phyloP scores from a whole-genome alignment of 2,329 filamentous ascomycete genomes.

The Xylariaceae sp. region DNA sequence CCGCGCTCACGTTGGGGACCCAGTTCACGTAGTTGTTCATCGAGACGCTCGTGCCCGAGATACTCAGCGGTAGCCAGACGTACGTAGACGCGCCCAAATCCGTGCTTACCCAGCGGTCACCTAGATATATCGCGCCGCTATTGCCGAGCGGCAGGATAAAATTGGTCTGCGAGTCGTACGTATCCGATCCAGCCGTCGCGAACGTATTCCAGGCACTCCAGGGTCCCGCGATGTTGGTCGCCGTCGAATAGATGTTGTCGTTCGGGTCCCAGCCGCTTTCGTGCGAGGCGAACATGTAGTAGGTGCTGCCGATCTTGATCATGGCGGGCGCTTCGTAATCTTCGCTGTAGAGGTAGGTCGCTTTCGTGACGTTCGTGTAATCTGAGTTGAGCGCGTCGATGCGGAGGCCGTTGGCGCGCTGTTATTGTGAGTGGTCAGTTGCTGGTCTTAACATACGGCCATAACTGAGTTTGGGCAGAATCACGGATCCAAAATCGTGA shows the following conservation, averaged over 20 bases:
- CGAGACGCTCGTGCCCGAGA: conserved; percentile 48
- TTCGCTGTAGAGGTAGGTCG: conserved; percentile 48
- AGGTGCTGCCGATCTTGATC: conserved; percentile 55
- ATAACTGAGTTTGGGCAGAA: neutral
- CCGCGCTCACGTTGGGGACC: conserved; percentile 43
- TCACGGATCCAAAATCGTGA: neutral
- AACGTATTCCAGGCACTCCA: conserved; percentile 61
- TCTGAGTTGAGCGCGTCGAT: conserved; percentile 55
- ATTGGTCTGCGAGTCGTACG: conserved; percentile 58
- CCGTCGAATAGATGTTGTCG: conserved; percentile 60
- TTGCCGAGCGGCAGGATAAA: conserved; percentile 49
- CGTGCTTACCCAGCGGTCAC: conserved; percentile 60
- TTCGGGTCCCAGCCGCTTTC: conserved; percentile 57
- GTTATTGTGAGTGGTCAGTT: conserved; percentile 1
- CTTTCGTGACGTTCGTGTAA: conserved; percentile 48
- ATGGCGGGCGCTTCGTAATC: conserved; percentile 63
- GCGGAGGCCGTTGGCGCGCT: conserved; percentile 55
- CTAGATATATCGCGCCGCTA: conserved; percentile 55
- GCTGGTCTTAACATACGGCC: neutral
- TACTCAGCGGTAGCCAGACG: conserved; percentile 58
- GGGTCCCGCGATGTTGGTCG: conserved; percentile 52
- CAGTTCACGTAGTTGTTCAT: conserved; percentile 53
- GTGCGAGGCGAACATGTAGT: conserved; percentile 62
- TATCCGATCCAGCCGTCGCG: conserved; percentile 51
- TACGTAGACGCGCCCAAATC: conserved; percentile 60